Evolutionary conservation across 208 protist genomes (phyloP), one percentile per base, ranked within the genome.

Genomic region (Porcisia hertigi): DNA sequence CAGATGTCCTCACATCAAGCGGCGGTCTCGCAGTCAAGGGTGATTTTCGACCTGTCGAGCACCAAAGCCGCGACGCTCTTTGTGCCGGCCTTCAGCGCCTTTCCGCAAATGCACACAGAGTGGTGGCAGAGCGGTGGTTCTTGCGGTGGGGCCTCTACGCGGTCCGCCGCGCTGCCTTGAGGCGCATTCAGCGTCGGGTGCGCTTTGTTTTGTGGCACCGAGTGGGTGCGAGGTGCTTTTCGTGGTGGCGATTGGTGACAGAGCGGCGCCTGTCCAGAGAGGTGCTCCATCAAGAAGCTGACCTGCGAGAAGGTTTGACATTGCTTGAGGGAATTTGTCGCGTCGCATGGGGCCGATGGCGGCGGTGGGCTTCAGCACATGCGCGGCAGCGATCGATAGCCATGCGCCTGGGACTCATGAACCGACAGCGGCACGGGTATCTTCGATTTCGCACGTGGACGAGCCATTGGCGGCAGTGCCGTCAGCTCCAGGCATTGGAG

Each of bases 191-290:
- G 49, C 66, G 39, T 25, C 36, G 62, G 11, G 71, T 71, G 6
- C 58, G 12, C 2, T 25, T 30, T 4, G 23, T 54, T 25, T 63
- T 82, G 57, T 82, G 77, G 77, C 59, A 47, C 16, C 71, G 77
- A 6, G 64, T 82, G 2, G 71, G 77, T 41, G 57, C 54, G 1
- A 66, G 77, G 20, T 82, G 72, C 67, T 82, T 82, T 64, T 64
- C 72, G 52, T 82, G 77, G 77, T 82, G 77, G 77, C 65, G 63
- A 18, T 36, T 77, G 18, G 57, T 82, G n/a, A 74, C 77, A 43
- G 72, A 77, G 66, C 77, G 72, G 53, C 77, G 77, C 11, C 9
- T 82, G 72, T 77, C 66, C 55, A 66, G 72, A 3, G 77, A 82
- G 43, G 59, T 54, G 25, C 73, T 82, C 25, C 65, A 77, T 20